Base-by-base conservation (phyloP, 2,329 filamentous ascomycete species). In the Achaetomium macrosporum region DNA sequence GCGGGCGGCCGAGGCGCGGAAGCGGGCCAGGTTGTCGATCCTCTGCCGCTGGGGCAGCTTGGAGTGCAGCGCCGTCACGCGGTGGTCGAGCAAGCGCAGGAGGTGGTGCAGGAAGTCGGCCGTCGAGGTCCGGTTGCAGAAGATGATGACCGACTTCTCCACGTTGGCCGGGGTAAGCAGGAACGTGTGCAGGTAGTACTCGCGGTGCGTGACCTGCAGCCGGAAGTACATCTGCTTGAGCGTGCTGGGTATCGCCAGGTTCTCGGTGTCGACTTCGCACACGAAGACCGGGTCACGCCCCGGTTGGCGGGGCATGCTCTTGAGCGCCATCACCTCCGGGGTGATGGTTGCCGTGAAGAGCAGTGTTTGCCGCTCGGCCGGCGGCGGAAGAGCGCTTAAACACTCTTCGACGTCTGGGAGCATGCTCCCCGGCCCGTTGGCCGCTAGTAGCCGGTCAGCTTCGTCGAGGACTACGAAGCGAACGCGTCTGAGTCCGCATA, bases 321-420 rank as follows among this genome's bases (percentile, higher is more conserved):
- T 93, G 54, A 97, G 73, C 2, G 89, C 88, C 46, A 89, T 83
- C 4, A 99, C 90, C 73, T 97, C 92, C 2, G 89, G 84, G 0
- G 93, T 97, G 41, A 99, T 84, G 1, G 93, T 99, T 15, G 93
- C 93, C 9, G 93, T 99, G 73, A 99, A 99, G 2, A 99, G 81
- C 15, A 95, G 81, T 0, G 92, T 99, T 69, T 99, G 91, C n/a
- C 93, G 82, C 64, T 89, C 77, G 1, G 79, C 72, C 5, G 89
- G 81, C 0, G 88, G 83, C 0, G 93, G 93, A 0, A 99, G 78
- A 2, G 85, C 84, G 2, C 83, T 84, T 4, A 99, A 77, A 65
- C 91, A 96, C 56, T 90, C 88, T 66, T 95, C 89, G 1, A 99
- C 83, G 64, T 96, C 93, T 5, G 89, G 87, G n/a, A 96, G 77